Evolutionary conservation across 768 basidiomycete species (phyloP), one percentile per base, ranked within the genome.

Genomic region (Rhodotorula toruloides): DNA sequence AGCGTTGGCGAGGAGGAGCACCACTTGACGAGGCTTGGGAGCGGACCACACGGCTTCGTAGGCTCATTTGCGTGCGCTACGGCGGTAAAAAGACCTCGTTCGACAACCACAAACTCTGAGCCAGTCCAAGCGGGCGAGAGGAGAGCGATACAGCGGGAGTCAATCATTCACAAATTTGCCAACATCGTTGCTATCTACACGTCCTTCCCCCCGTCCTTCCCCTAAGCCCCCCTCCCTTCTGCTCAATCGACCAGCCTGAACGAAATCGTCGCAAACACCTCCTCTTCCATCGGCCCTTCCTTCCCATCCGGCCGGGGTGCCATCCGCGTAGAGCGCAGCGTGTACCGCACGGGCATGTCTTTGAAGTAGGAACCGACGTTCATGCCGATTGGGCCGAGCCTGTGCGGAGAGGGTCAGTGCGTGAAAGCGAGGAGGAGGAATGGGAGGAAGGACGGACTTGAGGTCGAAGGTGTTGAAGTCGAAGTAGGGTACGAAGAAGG

Each of bases 261-360:
- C 36, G 66, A 55, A 44, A 75, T 73, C 21, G 74, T 75, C 19
- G 60, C 65, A 46, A 75, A 75, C 21, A 63, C 62, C 50, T 73
- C 72, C 50, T 71, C 67, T n/a, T 75, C 74, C 42, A 27, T 11
- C 11, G 54, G 25, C 59, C 74, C 25, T 21, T 17, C 25, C 14
- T 19, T 22, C 32, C 66, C n/a, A 44, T 67, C 61, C 5, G 66
- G 61, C 17, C 55, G 27, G 0, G 67, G 62, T 0, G 34, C 72
- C 34, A 57, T 29, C 3, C 74, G 48, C 3, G 74, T 73, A 36
- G 74, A 75, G 14, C 74, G 62, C 4, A 75, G 68, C 4, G 72
- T 72, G 68, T 74, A 74, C 4, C 74, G 69, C 27, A 74, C 65
- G 19, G 74, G 74, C 74, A 73, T 73, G 42, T 73, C 47, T 17